Conservation (phyloP, 495 filamentous ascomycete species). For the Bryoglossum gracile region DNA sequence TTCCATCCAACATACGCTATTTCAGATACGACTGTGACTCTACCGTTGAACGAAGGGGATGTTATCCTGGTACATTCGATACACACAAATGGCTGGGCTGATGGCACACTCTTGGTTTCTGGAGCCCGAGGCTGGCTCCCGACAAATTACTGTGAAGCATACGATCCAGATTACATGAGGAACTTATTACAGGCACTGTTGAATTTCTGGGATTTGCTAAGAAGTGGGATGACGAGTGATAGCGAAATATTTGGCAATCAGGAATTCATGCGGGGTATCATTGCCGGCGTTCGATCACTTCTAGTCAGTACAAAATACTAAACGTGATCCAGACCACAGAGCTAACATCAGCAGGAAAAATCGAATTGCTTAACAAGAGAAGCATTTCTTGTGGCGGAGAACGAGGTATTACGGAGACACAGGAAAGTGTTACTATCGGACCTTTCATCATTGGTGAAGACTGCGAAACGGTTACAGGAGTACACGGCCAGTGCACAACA, state of each 20-base stretch:
- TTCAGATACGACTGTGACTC: conserved; percentile 70
- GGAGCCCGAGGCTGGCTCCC: conserved; percentile 94
- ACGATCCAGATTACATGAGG: conserved; percentile 78
- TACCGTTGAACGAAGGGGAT: conserved; percentile 83
- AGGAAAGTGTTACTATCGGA: conserved; percentile 85
- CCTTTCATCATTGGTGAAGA: conserved; percentile 80
- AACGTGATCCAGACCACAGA: not conserved
- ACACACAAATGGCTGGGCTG: conserved; percentile 98
- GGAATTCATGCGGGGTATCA: conserved; percentile 84
- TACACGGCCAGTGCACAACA: conserved; percentile 37
- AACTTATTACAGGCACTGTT: conserved; percentile 79
- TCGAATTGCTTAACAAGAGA: conserved; percentile 84
- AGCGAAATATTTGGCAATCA: conserved; percentile 73
- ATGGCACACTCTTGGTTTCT: conserved; percentile 86
- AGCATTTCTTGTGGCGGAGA: conserved; percentile 60
- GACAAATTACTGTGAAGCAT: conserved; percentile 96
- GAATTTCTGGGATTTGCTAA: conserved; percentile 86
- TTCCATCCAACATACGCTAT: conserved; percentile 71
- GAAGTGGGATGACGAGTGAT: conserved; percentile 55
- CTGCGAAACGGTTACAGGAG: conserved; percentile 73
- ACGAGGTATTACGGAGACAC: conserved; percentile 68
- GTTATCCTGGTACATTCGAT: conserved; percentile 93
- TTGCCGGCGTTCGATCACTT: conserved; percentile 85
- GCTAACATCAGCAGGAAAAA: conserved; percentile 56
- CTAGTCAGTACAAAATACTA: conserved; percentile 48